phyloP scores from a whole-genome alignment of 495 filamentous ascomycete genomes.

The Penicillium lividum region DNA sequence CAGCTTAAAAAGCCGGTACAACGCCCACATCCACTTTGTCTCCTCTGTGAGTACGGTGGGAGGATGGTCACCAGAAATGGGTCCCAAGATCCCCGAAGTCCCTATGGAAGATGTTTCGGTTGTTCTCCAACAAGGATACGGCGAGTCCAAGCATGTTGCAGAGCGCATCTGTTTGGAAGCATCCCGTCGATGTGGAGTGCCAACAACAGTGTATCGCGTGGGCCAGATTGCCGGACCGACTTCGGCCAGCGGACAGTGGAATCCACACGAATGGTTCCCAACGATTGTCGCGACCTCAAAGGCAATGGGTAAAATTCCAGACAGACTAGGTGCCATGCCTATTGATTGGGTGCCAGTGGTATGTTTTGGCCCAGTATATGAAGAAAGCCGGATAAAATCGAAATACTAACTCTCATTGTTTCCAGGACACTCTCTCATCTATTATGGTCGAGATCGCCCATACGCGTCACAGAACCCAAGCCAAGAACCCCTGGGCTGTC shows the following conservation, averaged over 20 bases:
- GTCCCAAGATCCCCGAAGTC: conserved; percentile 43
- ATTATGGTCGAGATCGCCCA: not conserved
- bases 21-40: conserved; percentile 55
- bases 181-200: conserved; percentile 35
- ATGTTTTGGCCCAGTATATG: not conserved
- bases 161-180: conserved; percentile 53
- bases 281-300: conserved; percentile 29
- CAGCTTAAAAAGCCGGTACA: conserved; percentile 32
- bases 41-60: conserved; percentile 54
- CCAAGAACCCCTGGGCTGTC: not conserved
- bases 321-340: not conserved
- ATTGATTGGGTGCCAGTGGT: conserved; percentile 23
- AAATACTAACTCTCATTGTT: too few species aligned
- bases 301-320: conserved; percentile 8
- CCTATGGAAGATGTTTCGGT: conserved; percentile 41
- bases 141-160: conserved; percentile 53
- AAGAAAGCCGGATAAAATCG: too few species aligned
- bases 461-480: not conserved
- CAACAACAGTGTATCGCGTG: conserved; percentile 50
- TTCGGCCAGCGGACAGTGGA: conserved; percentile 32
- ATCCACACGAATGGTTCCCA: conserved; percentile 38
- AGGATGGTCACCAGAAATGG: conserved; percentile 25
- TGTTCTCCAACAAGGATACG: conserved; percentile 21
- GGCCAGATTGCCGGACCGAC: conserved; percentile 59
- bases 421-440: not conserved